Percentiles rank a stretch among this genome's conserved stretches.
These are phyloP conservation scores for Elongisporangium prolatum DNA, from an alignment of 352 stramenopile genomes.

Conservation along the genomic window DNA sequence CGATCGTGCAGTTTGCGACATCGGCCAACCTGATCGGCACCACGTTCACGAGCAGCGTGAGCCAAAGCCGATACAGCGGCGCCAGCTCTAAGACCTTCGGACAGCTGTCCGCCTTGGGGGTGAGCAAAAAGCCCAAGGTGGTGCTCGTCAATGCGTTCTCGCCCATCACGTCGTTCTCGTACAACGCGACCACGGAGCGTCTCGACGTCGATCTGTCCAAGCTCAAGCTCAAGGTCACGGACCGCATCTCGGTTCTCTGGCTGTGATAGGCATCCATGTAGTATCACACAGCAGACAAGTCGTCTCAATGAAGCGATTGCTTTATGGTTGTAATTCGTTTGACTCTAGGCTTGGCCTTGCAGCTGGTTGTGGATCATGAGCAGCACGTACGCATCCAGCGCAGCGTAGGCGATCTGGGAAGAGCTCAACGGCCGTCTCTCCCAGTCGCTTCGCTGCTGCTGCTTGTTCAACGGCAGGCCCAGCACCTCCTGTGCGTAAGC, in stretches of 20 bases:
- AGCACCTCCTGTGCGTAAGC: conserved; percentile 49
- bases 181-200: conserved; percentile 10
- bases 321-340: not conserved
- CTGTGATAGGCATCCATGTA: not conserved
- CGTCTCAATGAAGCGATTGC: no score
- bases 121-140: conserved; percentile 3
- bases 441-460: conserved; percentile 76
- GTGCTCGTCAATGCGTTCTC: conserved; percentile 6
- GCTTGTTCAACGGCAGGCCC: conserved; percentile 53
- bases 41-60: conserved; percentile 13
- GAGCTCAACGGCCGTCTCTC: conserved; percentile 48
- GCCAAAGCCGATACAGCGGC: conserved; percentile 10
- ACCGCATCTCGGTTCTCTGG: conserved; percentile 13
- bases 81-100: conserved; percentile 12
- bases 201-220: conserved; percentile 22
- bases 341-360: not conserved
- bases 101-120: not conserved
- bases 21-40: conserved; percentile 1
- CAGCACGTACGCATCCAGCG: conserved; percentile 68
- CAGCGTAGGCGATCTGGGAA: conserved; percentile 68
- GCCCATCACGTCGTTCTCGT: conserved; percentile 7
- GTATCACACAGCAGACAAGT: no score
- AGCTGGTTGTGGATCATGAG: conserved; percentile 61
- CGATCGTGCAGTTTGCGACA: conserved; percentile 16
- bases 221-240: conserved; percentile 15